Percentiles rank a stretch among this genome's conserved stretches.
These are phyloP conservation scores for Glutinoglossum americanum DNA, from an alignment of 495 filamentous ascomycete genomes.

Conservation along the genomic window DNA sequence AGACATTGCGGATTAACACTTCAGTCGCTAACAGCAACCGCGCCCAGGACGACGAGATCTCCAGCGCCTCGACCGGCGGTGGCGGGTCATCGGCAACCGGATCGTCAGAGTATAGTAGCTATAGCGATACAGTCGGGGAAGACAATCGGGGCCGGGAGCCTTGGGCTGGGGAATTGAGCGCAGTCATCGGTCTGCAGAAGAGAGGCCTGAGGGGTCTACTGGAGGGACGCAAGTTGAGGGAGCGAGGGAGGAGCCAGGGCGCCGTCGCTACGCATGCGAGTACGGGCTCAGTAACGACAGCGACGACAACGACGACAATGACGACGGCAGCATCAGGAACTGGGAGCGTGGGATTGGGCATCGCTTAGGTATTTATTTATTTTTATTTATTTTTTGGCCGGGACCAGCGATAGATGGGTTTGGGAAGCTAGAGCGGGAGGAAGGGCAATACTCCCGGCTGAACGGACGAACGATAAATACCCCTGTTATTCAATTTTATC, in stretches of 20 bases:
- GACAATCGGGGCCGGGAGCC: conserved; percentile 26
- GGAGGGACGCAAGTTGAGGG: conserved; percentile 78
- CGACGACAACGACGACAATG: neutral
- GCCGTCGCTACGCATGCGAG: neutral
- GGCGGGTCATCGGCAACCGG: neutral
- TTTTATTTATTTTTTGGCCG: no score
- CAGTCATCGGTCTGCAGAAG: conserved; percentile 93
- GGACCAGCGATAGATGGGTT: no score
- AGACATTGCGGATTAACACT: neutral
- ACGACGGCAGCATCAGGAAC: neutral
- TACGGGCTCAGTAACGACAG: neutral
- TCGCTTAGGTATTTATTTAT: neutral
- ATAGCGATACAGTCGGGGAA: neutral
- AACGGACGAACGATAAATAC: no score
- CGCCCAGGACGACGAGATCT: neutral
- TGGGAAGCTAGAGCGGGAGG: neutral
- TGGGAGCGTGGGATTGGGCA: neutral
- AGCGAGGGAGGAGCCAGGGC: conserved; percentile 25
- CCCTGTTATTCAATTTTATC: no score
- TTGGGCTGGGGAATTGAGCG: conserved; percentile 69
- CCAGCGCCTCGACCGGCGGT: neutral
- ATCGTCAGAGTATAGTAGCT: neutral
- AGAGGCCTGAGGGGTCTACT: conserved; percentile 77
- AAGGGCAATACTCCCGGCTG: neutral
- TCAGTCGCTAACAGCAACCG: neutral